Base-by-base conservation (phyloP, 176 grass and related monocot genomes). In the Melocanna baccifera region DNA sequence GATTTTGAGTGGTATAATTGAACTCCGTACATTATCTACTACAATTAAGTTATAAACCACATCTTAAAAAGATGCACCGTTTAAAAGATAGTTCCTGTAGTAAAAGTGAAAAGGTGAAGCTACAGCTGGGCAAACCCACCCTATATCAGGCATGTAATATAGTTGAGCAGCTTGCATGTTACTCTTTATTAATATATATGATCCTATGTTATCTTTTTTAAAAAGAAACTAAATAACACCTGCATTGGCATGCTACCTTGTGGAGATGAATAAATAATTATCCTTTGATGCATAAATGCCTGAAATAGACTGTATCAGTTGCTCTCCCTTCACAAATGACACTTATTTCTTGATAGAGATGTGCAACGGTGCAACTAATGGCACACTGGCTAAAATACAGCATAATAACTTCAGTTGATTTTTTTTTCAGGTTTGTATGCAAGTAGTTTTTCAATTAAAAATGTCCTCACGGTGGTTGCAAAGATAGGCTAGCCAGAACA, bases 321-420 rank as follows among this genome's bases (percentile, higher is more conserved):
- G 57, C 50, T 72, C 67, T 85, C 80, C 23, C 36, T 39, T 76
- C 34, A 53, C 74, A 57, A 64, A 69, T 80, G 48, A 48, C 68
- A 61, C 48, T 67, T 79, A 85, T 50, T 50, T 80, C 74, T 85
- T 66, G 47, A 75, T 28, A 66, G 14, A 56, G 57, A 84, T 37
- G 16, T 39, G 62, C 37, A 79, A 20, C 18, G 9, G 29, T 46
- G 65, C 13, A 26, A 22, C 12, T 34, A 79, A 20, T 18, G 9
- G 29, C 26, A 43, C 13, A 42, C 6, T 82, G 37, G 10, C 25
- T 28, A 42, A 19, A 67, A 62, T 5, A 25, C 0, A 71, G 73
- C 14, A 56, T n/a, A 65, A 30, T 50, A 34, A n/a, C 71, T 12
- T 80, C 26, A 14, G 15, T 40, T 69, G 28, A 61, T 61, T 74